Conservation (phyloP, 768 basidiomycete species). For the Boletus huronensis region DNA sequence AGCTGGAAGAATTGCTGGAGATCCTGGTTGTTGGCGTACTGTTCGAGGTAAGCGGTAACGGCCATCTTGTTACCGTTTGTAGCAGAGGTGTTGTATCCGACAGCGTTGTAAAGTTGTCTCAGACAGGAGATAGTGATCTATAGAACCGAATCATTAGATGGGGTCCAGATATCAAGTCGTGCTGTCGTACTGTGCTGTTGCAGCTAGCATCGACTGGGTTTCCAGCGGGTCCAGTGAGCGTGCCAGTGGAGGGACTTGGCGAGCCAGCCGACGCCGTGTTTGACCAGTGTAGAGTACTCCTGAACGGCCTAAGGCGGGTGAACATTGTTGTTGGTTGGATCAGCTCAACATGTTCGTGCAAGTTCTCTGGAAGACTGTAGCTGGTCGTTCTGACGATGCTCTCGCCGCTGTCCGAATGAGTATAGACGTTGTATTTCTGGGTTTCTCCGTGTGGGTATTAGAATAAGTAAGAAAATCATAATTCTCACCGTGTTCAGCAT, state of each 20-base stretch:
- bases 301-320: conserved; percentile 42
- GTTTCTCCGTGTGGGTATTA: background rate
- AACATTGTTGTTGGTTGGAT: conserved; percentile 75
- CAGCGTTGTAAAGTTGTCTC: conserved; percentile 52
- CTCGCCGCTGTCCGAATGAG: conserved; percentile 50
- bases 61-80: conserved; percentile 49
- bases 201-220: conserved; percentile 46
- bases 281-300: conserved; percentile 38
- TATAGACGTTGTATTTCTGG: conserved; percentile 63
- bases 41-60: conserved; percentile 50
- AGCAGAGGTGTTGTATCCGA: conserved; percentile 42
- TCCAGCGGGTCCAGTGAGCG: conserved; percentile 32
- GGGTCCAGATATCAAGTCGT: background rate
- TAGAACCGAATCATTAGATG: background rate
- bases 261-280: conserved; percentile 3
- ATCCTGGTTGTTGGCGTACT: conserved; percentile 54
- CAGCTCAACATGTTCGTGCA: conserved; percentile 61
- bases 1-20: conserved; percentile 48
- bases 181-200: conserved; percentile 31
- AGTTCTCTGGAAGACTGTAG: conserved; percentile 60
- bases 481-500: conserved; percentile 65
- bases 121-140: conserved; percentile 52
- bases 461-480: background rate
- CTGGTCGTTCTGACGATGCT: conserved; percentile 60
- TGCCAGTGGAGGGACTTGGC: conserved; percentile 1